Conservation (phyloP, 1,284 basidiomycete species). For the Meira miltonrushii region DNA sequence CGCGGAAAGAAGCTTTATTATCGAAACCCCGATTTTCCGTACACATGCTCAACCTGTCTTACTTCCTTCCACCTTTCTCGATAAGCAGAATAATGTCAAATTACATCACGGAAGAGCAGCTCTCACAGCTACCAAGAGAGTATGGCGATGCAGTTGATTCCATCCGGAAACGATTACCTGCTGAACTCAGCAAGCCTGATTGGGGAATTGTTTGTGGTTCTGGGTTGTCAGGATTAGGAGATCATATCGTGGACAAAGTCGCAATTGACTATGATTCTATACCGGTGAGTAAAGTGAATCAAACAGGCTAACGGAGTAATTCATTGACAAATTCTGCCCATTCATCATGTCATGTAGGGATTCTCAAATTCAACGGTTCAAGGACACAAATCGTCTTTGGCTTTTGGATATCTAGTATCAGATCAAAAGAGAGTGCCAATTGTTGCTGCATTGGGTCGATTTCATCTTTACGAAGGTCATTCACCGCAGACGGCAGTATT, state of each 20-base stretch:
- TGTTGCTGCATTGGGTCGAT: constrained; percentile 77
- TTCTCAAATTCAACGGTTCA: constrained; percentile 56
- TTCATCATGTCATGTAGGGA: constrained; percentile 4
- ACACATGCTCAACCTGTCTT: too few relatives aligned
- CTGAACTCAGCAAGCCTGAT: constrained; percentile 20
- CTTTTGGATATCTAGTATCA: constrained; percentile 65
- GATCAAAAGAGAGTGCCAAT: constrained; percentile 59
- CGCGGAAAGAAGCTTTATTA: too few relatives aligned
- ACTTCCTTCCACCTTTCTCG: too few relatives aligned
- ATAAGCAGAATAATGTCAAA: too few relatives aligned
- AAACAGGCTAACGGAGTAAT: too few relatives aligned
- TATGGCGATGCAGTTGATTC: constrained; percentile 26
- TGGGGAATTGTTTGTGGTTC: constrained; percentile 46
- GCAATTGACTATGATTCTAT: constrained; percentile 32
- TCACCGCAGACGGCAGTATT: constrained; percentile 59
- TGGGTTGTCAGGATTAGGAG: constrained; percentile 28
- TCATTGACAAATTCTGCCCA: neutral
- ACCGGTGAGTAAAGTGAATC: constrained; percentile 17
- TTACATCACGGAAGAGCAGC: neutral
- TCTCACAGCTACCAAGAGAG: constrained; percentile 19
- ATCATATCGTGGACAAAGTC: constrained; percentile 19
- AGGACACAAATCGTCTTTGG: constrained; percentile 70
- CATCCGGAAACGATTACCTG: constrained; percentile 16
- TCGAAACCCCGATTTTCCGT: too few relatives aligned
- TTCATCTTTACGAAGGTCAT: constrained; percentile 78